Conservation (phyloP, 805 yeast species). For the Yarrowia sp. region DNA sequence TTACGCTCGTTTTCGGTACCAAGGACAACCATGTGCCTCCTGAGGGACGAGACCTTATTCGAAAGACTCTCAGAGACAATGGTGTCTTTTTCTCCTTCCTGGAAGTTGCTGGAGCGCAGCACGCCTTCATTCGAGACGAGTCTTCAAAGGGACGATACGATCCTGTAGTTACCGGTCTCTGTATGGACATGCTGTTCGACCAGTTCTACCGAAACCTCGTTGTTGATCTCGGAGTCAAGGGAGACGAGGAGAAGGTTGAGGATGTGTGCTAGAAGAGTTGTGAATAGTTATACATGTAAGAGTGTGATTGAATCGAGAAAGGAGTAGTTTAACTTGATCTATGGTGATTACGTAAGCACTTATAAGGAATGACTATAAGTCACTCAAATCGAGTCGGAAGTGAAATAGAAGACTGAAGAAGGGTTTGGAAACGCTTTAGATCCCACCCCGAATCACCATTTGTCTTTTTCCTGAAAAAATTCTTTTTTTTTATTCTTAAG, state of each 20-base stretch:
- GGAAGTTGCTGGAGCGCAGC: slow-evolving; percentile 81
- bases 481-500: too few species aligned
- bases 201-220: slow-evolving; percentile 72
- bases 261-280: slow-evolving; percentile 60
- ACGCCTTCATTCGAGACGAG: slow-evolving; percentile 83
- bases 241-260: slow-evolving; percentile 59
- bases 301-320: too few species aligned
- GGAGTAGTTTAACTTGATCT: too few species aligned
- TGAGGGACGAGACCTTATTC: slow-evolving; percentile 74
- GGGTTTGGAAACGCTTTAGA: too few species aligned
- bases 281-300: too few species aligned
- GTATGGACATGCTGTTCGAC: slow-evolving; percentile 72
- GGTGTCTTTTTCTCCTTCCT: slow-evolving; percentile 71
- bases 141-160: slow-evolving; percentile 81
- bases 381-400: too few species aligned
- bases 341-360: too few species aligned
- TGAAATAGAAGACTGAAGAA: too few species aligned
- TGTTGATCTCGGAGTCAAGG: slow-evolving; percentile 70
- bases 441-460: too few species aligned
- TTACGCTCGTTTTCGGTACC: slow-evolving; percentile 75
- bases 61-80: slow-evolving; percentile 63
- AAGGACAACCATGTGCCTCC: slow-evolving; percentile 82
- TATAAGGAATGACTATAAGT: too few species aligned
- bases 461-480: neutral
- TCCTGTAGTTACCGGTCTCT: slow-evolving; percentile 72